Percentiles rank a stretch among this genome's conserved stretches.
phyloP scores from a whole-genome alignment of 768 basidiomycete species.

The Mycena rosella region DNA sequence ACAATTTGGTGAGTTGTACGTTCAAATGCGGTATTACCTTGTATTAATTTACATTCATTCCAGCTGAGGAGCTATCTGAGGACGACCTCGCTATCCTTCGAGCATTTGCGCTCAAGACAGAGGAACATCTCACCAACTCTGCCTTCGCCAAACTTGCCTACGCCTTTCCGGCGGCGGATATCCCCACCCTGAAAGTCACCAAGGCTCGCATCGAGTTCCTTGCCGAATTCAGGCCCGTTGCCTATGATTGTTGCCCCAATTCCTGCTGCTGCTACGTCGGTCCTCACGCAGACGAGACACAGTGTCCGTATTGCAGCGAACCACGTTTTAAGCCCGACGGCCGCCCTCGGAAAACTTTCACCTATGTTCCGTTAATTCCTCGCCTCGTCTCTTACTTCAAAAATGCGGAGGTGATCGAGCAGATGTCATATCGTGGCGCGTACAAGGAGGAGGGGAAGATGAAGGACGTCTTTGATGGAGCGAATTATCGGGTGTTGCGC shows the following conservation, averaged over 20 bases:
- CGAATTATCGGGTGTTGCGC: constrained; percentile 37
- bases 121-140: constrained; percentile 28
- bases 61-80: constrained; percentile 40
- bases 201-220: constrained; percentile 32
- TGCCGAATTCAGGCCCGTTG: constrained; percentile 41
- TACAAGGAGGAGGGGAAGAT: too few relatives aligned
- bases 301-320: constrained; percentile 47
- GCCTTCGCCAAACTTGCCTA: too few relatives aligned
- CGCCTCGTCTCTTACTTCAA: constrained; percentile 42
- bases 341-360: not conserved
- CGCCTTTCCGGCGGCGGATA: constrained; percentile 38
- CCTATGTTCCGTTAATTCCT: constrained; percentile 46
- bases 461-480: constrained; percentile 51
- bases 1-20: not conserved
- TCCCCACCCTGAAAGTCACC: constrained; percentile 37
- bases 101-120: constrained; percentile 46
- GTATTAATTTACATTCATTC: not conserved
- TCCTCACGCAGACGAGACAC: constrained; percentile 25
- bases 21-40: too few relatives aligned
- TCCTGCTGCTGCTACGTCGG: constrained; percentile 48
- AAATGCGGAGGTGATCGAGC: constrained; percentile 25
- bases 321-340: constrained; percentile 32
- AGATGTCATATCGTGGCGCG: too few relatives aligned
- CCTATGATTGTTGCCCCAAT: constrained; percentile 49
- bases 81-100: constrained; percentile 44